Evolutionary conservation across 2,329 filamentous ascomycete species (phyloP).

Genomic region (Cercospora zeina): DNA sequence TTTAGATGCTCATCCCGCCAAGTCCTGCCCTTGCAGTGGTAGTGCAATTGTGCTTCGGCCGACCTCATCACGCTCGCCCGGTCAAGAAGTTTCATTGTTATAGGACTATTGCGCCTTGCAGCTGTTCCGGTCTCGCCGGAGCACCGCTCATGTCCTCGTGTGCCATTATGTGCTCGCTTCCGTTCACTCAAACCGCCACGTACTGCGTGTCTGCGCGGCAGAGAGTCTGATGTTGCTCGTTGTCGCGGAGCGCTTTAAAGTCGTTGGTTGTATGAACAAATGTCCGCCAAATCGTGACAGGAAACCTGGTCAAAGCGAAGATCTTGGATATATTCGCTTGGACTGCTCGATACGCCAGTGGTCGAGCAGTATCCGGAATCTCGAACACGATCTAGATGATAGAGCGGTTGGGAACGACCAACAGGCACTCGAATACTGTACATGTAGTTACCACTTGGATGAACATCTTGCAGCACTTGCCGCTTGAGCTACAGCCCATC

Average conservation of each 20-base stretch:
- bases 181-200: neutral
- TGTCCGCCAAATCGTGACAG: neutral
- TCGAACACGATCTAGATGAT: no score
- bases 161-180: neutral
- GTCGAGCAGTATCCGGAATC: no score
- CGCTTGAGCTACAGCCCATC: no score
- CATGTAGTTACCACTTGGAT: no score
- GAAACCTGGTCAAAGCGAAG: no score
- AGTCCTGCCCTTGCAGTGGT: neutral
- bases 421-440: no score
- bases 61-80: neutral
- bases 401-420: no score
- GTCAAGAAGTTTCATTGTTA: no score
- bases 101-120: neutral
- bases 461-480: no score
- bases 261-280: no score
- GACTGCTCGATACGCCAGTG: no score
- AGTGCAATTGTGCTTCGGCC: neutral
- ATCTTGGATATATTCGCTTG: no score
- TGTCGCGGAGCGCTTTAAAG: constrained; percentile 1
- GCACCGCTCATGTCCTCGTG: neutral
- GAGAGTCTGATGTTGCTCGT: neutral
- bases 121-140: neutral
- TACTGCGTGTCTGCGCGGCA: neutral
- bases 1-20: neutral